These are phyloP conservation scores for Helotiales sp. DNA, from an alignment of 2,329 filamentous ascomycete species.

Conservation along the genomic window DNA sequence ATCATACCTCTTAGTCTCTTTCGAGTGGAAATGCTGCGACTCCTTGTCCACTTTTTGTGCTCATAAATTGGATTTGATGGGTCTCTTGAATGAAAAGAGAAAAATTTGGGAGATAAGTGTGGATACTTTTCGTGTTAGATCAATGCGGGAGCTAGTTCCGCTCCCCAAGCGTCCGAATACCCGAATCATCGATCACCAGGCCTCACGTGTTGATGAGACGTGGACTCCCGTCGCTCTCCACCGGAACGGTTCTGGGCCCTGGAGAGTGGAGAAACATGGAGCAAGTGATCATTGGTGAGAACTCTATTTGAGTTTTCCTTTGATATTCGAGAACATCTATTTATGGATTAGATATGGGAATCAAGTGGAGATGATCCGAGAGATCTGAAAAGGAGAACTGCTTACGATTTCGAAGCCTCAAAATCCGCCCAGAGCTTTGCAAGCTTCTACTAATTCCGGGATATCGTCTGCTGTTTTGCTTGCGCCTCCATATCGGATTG, in stretches of 20 bases:
- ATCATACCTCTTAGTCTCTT: conserved; percentile 7
- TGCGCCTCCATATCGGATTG: conserved; percentile 53
- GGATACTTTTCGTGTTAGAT: not conserved
- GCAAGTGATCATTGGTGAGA: not conserved
- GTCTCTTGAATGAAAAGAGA: not conserved
- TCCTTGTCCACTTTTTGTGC: conserved; percentile 3
- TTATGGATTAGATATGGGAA: not conserved
- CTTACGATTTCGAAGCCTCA: conserved; percentile 12
- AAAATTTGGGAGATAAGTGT: not conserved
- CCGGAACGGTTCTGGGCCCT: too few species aligned
- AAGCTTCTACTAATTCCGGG: conserved; percentile 51
- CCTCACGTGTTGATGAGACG: too few species aligned
- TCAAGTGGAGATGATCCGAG: not conserved
- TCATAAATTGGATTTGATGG: too few species aligned
- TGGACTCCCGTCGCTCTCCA: too few species aligned
- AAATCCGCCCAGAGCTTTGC: conserved; percentile 34
- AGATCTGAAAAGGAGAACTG: not conserved
- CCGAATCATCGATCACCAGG: too few species aligned
- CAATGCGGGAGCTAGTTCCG: not conserved
- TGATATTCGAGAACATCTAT: too few species aligned
- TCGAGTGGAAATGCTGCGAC: conserved; percentile 1
- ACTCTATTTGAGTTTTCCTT: too few species aligned
- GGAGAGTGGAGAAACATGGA: not conserved
- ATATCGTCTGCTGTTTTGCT: conserved; percentile 53
- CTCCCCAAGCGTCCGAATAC: not conserved